Percentiles rank a stretch among this genome's conserved stretches.
Conservation (phyloP, 169 alveolate genomes). For the Perkinsus chesapeaki region DNA sequence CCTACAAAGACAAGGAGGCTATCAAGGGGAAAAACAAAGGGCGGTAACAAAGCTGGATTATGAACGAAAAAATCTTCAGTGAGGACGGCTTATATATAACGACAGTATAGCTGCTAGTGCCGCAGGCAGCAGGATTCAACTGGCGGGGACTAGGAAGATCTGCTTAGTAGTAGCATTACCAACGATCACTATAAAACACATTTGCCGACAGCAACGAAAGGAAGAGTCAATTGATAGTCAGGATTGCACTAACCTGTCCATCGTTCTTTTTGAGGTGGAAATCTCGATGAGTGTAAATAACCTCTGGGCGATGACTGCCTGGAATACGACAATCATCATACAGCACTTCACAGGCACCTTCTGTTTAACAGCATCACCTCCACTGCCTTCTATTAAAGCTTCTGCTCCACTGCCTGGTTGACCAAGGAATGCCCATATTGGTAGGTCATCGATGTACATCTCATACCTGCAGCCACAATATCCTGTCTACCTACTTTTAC, state of each 20-base stretch:
- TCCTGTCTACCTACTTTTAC: too few species aligned
- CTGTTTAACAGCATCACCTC: too few species aligned
- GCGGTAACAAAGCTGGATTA: too few species aligned
- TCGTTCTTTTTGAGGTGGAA: constrained; percentile 16
- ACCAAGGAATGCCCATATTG: constrained; percentile 23
- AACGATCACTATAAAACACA: background rate
- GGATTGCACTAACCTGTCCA: background rate
- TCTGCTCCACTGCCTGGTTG: constrained; percentile 1
- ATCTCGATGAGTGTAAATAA: constrained; percentile 19
- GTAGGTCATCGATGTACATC: constrained; percentile 26
- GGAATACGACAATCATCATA: background rate
- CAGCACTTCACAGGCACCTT: background rate
- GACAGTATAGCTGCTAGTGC: too few species aligned
- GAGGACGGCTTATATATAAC: too few species aligned
- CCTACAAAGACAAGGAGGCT: background rate
- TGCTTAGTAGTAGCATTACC: too few species aligned
- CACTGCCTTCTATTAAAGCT: background rate
- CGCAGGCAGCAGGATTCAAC: too few species aligned
- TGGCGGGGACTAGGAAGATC: too few species aligned
- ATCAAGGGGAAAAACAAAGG: background rate
- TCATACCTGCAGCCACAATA: background rate
- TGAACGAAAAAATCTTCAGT: too few species aligned
- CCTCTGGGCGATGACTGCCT: background rate
- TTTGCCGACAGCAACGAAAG: background rate
- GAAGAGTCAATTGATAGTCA: too few species aligned